phyloP scores from a whole-genome alignment of 2,329 filamentous ascomycete species.

The Raffaelea arxii region DNA sequence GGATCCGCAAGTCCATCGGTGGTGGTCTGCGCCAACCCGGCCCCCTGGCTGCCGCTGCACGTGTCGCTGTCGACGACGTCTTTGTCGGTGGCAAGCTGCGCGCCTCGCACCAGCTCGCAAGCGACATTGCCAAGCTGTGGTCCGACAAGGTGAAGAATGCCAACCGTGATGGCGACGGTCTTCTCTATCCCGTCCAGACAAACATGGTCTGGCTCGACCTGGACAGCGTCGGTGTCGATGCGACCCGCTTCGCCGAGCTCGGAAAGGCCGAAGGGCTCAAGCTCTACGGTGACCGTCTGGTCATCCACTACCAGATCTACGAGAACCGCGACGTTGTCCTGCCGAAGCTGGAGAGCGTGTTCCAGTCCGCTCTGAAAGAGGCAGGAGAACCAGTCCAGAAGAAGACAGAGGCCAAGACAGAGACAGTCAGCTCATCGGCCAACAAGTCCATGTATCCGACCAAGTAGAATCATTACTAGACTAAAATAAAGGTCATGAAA shows the following conservation, averaged over 20 bases:
- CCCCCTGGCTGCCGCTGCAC: constrained; percentile 63
- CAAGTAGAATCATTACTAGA: background rate
- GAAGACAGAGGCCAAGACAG: constrained; percentile 13
- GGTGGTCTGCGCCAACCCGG: constrained; percentile 71
- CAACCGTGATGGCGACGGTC: constrained; percentile 65
- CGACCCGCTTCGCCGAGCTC: constrained; percentile 27
- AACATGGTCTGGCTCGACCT: constrained; percentile 88
- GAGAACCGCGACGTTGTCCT: constrained; percentile 51
- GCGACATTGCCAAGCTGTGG: constrained; percentile 55
- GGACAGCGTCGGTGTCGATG: constrained; percentile 41
- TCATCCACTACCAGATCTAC: constrained; percentile 52
- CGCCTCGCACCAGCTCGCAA: constrained; percentile 52
- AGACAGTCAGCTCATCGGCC: background rate
- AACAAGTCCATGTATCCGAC: background rate
- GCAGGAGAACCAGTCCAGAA: no score
- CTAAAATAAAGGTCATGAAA: background rate
- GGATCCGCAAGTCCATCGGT: constrained; percentile 72
- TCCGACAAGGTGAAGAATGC: no score
- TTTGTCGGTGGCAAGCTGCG: constrained; percentile 59
- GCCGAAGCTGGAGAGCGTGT: constrained; percentile 43
- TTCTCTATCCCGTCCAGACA: constrained; percentile 66
- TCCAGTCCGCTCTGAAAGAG: no score
- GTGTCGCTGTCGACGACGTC: constrained; percentile 70
- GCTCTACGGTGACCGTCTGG: constrained; percentile 30
- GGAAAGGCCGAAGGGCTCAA: constrained; percentile 32